Evolutionary conservation across 345 rosid species (phyloP).

Genomic region (Syzygium jambos): DNA sequence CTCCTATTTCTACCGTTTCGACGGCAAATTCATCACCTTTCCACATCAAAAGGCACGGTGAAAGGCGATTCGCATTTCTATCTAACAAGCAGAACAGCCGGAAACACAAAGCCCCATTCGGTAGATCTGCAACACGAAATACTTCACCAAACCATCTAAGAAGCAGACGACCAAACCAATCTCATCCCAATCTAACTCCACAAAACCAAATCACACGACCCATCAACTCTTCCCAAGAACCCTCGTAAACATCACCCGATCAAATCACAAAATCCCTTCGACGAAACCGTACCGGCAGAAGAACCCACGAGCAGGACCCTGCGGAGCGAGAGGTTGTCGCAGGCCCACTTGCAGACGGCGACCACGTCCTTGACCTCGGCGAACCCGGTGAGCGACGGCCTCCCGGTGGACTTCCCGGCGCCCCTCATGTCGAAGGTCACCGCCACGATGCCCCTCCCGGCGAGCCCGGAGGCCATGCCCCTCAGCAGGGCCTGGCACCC

Average conservation of each 20-base stretch:
- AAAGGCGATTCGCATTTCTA: neutral
- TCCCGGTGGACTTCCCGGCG: slow-evolving; percentile 78
- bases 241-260: neutral
- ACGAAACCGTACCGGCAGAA: slow-evolving; percentile 56
- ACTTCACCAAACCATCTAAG: neutral
- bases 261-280: neutral
- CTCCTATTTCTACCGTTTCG: neutral
- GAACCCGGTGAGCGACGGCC: slow-evolving; percentile 77
- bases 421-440: slow-evolving; percentile 95
- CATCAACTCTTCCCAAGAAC: neutral
- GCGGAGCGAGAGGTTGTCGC: slow-evolving; percentile 20
- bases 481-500: slow-evolving; percentile 68
- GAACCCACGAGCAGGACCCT: slow-evolving; percentile 87
- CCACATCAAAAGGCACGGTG: neutral
- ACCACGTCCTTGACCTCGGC: slow-evolving; percentile 78
- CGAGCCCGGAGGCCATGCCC: slow-evolving; percentile 69
- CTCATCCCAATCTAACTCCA: neutral
- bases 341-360: slow-evolving; percentile 78
- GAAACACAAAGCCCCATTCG: slow-evolving; percentile 1
- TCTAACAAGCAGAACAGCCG: neutral
- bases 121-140: slow-evolving; percentile 18
- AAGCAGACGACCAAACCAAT: neutral
- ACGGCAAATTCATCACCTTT: neutral
- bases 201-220: neutral
- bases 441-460: slow-evolving; percentile 45